Evolutionary conservation across 2,329 filamentous ascomycete species (phyloP), one percentile per base, ranked within the genome.

Genomic region (Diaporthe humulicola): DNA sequence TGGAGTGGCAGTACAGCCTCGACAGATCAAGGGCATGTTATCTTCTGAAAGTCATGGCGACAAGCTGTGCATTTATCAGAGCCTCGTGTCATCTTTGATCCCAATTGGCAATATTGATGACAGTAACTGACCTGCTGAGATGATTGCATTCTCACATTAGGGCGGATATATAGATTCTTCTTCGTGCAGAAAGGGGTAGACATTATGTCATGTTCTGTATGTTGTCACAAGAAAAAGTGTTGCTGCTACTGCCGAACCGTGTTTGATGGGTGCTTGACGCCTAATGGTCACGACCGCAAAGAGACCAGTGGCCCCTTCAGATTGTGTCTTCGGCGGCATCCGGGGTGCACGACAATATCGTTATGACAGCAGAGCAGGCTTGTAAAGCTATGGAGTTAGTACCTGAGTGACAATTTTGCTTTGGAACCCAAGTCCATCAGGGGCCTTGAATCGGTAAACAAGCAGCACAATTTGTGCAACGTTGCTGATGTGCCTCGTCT

Each of bases 171-270:
- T 61, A 3, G n/a, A 10, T 9, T 50, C 10, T 3, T 36, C 40
- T 4, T 36, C 14, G 1, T 38, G 1, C 14, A 67, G 17, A 19
- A 33, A 2, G 28, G 30, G 12, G 9, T 4, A 8, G 25, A 4
- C 6, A 28, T 8, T 6, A 2, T 48, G 3, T 14, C 5, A 36
- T 12, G 1, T 1, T 10, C 15, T 48, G 14, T 4, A 1, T n/a
- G 17, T 48, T 48, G 2, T n/a, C 5, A 45, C 8, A 61, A 12
- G 4, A 64, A n/a, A 1, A 48, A 7, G 4, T 33, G 40, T 33
- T 33, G 17, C 28, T 48, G 40, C 30, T 25, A 28, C 40, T 48
- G 19, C 12, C 9, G 19, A 30, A 8, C 15, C 15, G 9, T 12
- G 7, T 14, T n/a, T 22, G 25, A 45, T 22, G 15, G 10, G 9